Evolutionary conservation across 2,329 filamentous ascomycete species (phyloP), one percentile per base, ranked within the genome.

Genomic region (Hymenoscyphus scutula): DNA sequence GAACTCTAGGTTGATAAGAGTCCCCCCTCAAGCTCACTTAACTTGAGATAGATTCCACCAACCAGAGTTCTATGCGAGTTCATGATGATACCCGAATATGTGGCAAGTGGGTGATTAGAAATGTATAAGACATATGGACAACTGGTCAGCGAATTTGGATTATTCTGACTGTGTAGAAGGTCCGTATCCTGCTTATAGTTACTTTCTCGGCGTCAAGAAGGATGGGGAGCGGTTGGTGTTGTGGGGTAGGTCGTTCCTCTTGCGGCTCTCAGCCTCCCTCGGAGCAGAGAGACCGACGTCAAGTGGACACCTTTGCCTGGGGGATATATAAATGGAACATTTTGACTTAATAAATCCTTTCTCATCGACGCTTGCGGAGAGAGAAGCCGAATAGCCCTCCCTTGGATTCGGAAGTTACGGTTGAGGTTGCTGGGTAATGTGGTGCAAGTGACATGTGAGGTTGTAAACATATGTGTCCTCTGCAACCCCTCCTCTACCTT

Each of bases 371-470:
- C 25, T 45, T 34, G 34, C 55, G 29, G 56, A n/a, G 56, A 34
- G 34, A 30, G 25, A 4, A 30, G 7, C 38, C 41, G 56, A 58
- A 53, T 53, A 58, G 56, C 56, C 56, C 56, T 51, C 56, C 17
- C 25, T 30, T 58, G 27, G 41, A 13, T 13, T n/a, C 37, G 56
- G 56, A 58, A 45, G 6, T 29, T 11, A n/a, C 27, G n/a, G 19
- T 15, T 23, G 45, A 25, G 45, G 45, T 23, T 23, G 45, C 10
- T 51, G 45, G 19, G n/a, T 25, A 13, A 51, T 23, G 45, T 25
- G 19, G 34, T 37, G 34, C 34, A 51, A 51, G 45, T 25, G 45
- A 23, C 45, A 23, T 25, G 45, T 51, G 45, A 51, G 45, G 45
- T 25, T 10, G 10, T 11, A 23, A 41, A 38, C n/a, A 37, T 30